These are phyloP conservation scores for Albugo laibachii DNA, from an alignment of 352 stramenopile genomes.

Conservation along the genomic window DNA sequence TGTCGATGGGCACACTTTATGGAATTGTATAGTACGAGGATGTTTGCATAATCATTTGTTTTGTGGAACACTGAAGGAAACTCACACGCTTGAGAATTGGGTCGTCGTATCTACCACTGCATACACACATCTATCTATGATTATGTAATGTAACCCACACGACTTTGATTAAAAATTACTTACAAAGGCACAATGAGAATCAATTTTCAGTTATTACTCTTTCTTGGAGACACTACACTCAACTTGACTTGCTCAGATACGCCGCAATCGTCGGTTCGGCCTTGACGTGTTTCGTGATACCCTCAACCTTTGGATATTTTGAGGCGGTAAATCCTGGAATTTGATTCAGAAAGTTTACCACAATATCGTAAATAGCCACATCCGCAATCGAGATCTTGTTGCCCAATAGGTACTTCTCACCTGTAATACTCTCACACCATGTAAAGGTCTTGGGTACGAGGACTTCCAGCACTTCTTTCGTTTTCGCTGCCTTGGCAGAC, in stretches of 20 bases:
- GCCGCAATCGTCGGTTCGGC: background rate
- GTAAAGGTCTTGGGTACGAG: conserved; percentile 7
- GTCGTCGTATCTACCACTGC: too few relatives aligned
- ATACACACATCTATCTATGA: too few relatives aligned
- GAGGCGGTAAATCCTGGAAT: background rate
- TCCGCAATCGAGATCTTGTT: conserved; percentile 12
- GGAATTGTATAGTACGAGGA: too few relatives aligned
- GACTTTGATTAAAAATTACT: too few relatives aligned
- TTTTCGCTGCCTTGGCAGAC: conserved; percentile 14
- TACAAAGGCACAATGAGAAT: too few relatives aligned
- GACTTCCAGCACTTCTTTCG: conserved; percentile 12
- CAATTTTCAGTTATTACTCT: too few relatives aligned
- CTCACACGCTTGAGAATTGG: too few relatives aligned
- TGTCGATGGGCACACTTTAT: too few relatives aligned
- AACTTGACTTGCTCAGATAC: conserved; percentile 7
- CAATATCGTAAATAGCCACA: conserved; percentile 3
- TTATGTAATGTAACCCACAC: too few relatives aligned
- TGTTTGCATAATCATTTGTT: too few relatives aligned
- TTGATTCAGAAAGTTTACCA: background rate
- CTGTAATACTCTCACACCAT: conserved; percentile 9
- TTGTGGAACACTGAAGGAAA: too few relatives aligned
- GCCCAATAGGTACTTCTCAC: conserved; percentile 12
- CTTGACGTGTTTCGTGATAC: conserved; percentile 1
- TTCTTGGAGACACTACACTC: too few relatives aligned
- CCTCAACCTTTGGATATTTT: background rate